Base-by-base conservation (phyloP, 306 rosid genomes). In the Acacia acuminata region DNA sequence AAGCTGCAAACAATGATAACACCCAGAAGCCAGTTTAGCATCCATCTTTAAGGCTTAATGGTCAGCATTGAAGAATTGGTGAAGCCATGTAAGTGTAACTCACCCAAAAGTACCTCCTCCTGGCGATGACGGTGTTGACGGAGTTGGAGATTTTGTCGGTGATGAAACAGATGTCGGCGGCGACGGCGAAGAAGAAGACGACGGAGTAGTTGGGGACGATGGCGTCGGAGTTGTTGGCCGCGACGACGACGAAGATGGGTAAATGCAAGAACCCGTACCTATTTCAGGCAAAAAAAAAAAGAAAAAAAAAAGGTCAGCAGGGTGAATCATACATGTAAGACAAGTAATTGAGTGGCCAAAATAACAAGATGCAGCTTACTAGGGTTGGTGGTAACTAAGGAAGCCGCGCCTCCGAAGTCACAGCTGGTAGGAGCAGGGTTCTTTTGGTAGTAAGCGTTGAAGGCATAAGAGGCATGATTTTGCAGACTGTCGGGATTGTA, bases 391-490 rank as follows among this genome's bases (percentile, higher is more conserved):
- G 20, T 82, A 68, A 89, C 92, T 76, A 90, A 7, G 63, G 89
- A 83, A 48, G 98, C 99, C 78, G 83, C 17, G 63, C 99, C 98
- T 75, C 97, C 97, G 81, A 96, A 96, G 71, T 96, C 97, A 64
- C 99, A 96, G 84, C 98, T 94, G 42, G 97, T 91, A 3, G 97
- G 67, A 0, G 83, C 83, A 10, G 97, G 98, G 79, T 94, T 91
- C 93, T 91, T 96, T 64, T 91, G 93, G 82, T 90, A 96, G 81
- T 94, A 96, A 80, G 87, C 84, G 63, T 96, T 96, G 90, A 96
- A 94, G 14, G 98, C 99, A 81, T 78, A 86, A 43, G 98, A 96
- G 75, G 99, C 98, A 80, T 96, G 99, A 80, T 89, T 94, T 87
- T 92, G 92, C 10, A 96, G 40, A 17, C 92, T 76, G 82, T 79